Percentiles rank a stretch among this genome's conserved stretches.
phyloP scores from a whole-genome alignment of 176 grass and related monocot genomes.

The Pontederia crassipes region DNA sequence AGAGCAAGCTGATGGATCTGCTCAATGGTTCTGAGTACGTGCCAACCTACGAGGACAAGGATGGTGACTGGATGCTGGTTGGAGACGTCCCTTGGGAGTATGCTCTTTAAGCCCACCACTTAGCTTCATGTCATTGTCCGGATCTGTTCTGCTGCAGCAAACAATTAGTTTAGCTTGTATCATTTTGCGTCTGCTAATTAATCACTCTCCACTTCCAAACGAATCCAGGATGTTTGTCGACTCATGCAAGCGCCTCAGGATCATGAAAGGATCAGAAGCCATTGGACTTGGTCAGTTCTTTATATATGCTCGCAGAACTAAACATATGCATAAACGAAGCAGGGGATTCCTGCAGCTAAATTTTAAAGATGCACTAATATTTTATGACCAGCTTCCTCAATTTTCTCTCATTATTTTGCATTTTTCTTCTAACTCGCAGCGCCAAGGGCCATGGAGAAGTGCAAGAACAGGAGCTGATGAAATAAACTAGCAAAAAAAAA shows the following conservation, averaged over 20 bases:
- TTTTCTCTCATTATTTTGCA: not conserved
- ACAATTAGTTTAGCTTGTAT: slow-evolving; percentile 1
- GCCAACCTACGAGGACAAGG: slow-evolving; percentile 92
- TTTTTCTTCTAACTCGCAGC: slow-evolving; percentile 35
- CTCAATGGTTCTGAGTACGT: slow-evolving; percentile 66
- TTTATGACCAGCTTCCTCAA: slow-evolving; percentile 3
- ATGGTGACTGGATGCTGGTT: slow-evolving; percentile 95
- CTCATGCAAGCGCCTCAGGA: slow-evolving; percentile 92
- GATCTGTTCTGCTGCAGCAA: slow-evolving; percentile 12
- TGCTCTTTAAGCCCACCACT: slow-evolving; percentile 24
- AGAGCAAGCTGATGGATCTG: slow-evolving; percentile 51
- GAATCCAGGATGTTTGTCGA: slow-evolving; percentile 89
- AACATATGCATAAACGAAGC: not conserved
- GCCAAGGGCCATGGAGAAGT: slow-evolving; percentile 83
- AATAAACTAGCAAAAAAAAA: not conserved
- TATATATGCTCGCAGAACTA: not conserved
- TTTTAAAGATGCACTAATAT: not conserved
- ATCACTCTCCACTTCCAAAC: not conserved
- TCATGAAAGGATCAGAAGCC: slow-evolving; percentile 98
- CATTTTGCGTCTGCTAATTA: slow-evolving; percentile 19
- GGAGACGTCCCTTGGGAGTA: slow-evolving; percentile 97
- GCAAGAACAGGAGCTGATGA: slow-evolving; percentile 70
- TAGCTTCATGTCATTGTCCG: slow-evolving; percentile 3
- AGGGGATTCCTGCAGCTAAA: not conserved
- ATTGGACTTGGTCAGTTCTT: slow-evolving; percentile 75